Evolutionary conservation across 2,329 filamentous ascomycete genomes (phyloP).

Genomic region (Ophiostoma sp.): DNA sequence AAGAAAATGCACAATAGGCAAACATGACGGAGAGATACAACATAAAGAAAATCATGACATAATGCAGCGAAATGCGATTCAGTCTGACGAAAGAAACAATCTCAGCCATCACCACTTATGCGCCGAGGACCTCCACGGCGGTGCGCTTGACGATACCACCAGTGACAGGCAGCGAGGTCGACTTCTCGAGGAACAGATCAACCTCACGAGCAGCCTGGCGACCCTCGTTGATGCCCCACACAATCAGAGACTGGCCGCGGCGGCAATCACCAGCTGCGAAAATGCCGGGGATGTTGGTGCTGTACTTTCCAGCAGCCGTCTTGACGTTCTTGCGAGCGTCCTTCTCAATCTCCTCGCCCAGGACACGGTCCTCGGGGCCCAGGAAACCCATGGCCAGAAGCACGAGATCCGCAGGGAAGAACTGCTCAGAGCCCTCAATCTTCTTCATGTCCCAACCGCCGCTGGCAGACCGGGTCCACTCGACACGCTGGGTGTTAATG

Average conservation of each 20-base stretch:
- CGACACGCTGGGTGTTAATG: slow-evolving; percentile 91
- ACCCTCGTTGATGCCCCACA: slow-evolving; percentile 89
- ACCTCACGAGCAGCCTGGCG: slow-evolving; percentile 89
- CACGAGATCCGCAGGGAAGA: slow-evolving; percentile 93
- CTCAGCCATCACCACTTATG: not conserved
- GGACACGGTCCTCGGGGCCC: slow-evolving; percentile 81
- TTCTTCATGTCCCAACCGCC: slow-evolving; percentile 99
- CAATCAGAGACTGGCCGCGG: slow-evolving; percentile 54
- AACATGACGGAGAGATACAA: not conserved
- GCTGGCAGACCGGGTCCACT: slow-evolving; percentile 85
- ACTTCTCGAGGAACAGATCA: slow-evolving; percentile 65
- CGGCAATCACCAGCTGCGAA: slow-evolving; percentile 95
- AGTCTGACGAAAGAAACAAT: not conserved
- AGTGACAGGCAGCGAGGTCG: slow-evolving; percentile 63
- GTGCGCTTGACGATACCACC: slow-evolving; percentile 86
- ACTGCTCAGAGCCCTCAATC: slow-evolving; percentile 84
- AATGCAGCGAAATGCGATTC: not conserved
- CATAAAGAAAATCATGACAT: not conserved
- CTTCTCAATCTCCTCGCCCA: slow-evolving; percentile 84
- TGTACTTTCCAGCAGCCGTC: slow-evolving; percentile 81
- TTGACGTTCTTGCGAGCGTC: slow-evolving; percentile 94
- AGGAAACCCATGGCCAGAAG: slow-evolving; percentile 96
- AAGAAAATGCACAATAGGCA: not conserved
- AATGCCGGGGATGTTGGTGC: slow-evolving; percentile 79
- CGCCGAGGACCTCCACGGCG: slow-evolving; percentile 37